A percentile compares a stretch with the other conserved stretches of the same genome.
phyloP scores from a whole-genome alignment of 177 flowering plant genomes.

The Vitis hybrid region DNA sequence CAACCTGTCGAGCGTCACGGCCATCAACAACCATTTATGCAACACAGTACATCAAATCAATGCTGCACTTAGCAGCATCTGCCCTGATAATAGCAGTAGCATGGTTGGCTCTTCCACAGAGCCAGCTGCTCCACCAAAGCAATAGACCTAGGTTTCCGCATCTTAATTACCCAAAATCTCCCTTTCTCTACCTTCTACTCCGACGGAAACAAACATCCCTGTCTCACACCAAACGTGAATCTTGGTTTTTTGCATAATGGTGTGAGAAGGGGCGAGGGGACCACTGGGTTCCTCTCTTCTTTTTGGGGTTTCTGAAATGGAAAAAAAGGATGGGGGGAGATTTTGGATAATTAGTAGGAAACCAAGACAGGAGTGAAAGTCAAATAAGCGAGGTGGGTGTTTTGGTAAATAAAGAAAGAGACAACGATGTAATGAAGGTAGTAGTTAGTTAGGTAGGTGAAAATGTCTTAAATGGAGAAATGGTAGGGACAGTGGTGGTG shows the following conservation, averaged over 20 bases:
- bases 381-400: neutral
- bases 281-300: neutral
- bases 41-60: slow-evolving; percentile 69
- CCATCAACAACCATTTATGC: slow-evolving; percentile 73
- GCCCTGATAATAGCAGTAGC: slow-evolving; percentile 16
- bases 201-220: too few species aligned
- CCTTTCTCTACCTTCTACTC: neutral
- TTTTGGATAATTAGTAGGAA: slow-evolving; percentile 23
- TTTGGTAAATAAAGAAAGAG: neutral
- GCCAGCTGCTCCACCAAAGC: slow-evolving; percentile 18
- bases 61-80: slow-evolving; percentile 37
- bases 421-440: neutral
- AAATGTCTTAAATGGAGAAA: neutral
- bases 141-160: neutral
- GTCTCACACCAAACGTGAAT: neutral
- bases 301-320: neutral
- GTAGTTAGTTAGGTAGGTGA: slow-evolving; percentile 7
- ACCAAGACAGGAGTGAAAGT: neutral
- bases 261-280: neutral
- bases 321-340: slow-evolving; percentile 8
- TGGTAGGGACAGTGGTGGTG: neutral
- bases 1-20: slow-evolving; percentile 64
- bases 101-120: slow-evolving; percentile 20
- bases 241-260: neutral
- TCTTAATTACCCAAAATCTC: slow-evolving; percentile 23